A percentile compares a stretch with the other conserved stretches of the same genome.
These are phyloP conservation scores for Monascus ruber DNA, from an alignment of 2,329 filamentous ascomycete genomes.

Conservation along the genomic window DNA sequence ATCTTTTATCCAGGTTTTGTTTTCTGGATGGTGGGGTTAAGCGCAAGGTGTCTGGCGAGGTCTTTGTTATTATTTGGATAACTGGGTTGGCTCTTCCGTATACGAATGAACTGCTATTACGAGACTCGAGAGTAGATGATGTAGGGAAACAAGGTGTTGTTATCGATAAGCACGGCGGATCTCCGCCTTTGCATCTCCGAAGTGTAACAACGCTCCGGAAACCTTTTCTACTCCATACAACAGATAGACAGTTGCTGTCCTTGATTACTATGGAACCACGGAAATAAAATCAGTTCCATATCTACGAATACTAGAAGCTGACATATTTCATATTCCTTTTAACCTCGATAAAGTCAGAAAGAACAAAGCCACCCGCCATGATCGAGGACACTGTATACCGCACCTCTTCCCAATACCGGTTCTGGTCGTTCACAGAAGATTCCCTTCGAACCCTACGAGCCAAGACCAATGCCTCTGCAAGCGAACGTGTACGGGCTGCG, in stretches of 20 bases:
- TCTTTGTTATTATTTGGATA: constrained; percentile 2
- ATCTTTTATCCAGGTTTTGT: not conserved
- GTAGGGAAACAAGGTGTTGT: not conserved
- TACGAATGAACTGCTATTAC: not conserved
- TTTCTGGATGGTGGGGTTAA: constrained; percentile 7
- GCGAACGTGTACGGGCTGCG: constrained; percentile 53
- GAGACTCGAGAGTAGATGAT: not conserved
- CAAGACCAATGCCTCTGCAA: constrained; percentile 69
- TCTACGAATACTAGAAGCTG: too few species aligned
- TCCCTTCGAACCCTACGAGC: constrained; percentile 60
- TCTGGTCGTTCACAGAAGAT: constrained; percentile 81
- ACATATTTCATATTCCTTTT: too few species aligned
- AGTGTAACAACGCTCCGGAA: too few species aligned
- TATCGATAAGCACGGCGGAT: not conserved
- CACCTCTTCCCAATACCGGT: constrained; percentile 74
- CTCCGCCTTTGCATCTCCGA: not conserved
- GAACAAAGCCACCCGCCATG: constrained; percentile 36
- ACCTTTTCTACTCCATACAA: not conserved
- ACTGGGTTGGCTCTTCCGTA: not conserved
- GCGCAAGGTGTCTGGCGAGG: constrained; percentile 23
- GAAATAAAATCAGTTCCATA: too few species aligned
- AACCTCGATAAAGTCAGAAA: not conserved
- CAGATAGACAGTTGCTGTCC: too few species aligned
- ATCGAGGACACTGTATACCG: constrained; percentile 88
- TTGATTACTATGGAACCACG: too few species aligned